Evolutionary conservation across 2,329 filamentous ascomycete species (phyloP).

Genomic region (Diaporthe eres): DNA sequence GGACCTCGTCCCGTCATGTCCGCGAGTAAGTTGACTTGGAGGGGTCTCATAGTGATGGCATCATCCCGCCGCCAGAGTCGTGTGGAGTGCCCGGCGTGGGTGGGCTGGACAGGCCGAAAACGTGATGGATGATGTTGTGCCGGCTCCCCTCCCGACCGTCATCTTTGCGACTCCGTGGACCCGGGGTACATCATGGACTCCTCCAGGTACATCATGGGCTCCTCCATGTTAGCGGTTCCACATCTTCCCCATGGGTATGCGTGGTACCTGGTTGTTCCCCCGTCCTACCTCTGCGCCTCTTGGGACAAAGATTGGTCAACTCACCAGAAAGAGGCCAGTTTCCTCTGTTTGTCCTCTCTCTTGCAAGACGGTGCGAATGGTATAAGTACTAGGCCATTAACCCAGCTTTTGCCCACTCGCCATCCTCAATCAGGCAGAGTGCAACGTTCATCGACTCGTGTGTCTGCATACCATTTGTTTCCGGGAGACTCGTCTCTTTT

Average conservation of each 20-base stretch:
- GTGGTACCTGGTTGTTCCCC: conserved; percentile 15
- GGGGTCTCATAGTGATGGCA: conserved; percentile 29
- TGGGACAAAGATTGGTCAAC: conserved; percentile 10
- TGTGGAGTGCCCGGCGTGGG: not conserved
- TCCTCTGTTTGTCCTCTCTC: conserved; percentile 8
- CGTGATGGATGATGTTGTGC: conserved; percentile 15
- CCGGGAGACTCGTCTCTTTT: conserved; percentile 2
- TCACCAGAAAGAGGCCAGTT: conserved; percentile 22
- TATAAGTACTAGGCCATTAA: conserved; percentile 39
- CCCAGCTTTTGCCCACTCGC: conserved; percentile 27
- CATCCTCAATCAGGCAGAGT: conserved; percentile 20
- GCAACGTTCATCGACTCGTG: conserved; percentile 6
- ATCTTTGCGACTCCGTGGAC: not conserved
- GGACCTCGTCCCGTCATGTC: conserved; percentile 29
- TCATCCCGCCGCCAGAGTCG: conserved; percentile 33
- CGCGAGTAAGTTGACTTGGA: conserved; percentile 25
- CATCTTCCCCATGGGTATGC: conserved; percentile 32
- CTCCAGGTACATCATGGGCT: conserved; percentile 23
- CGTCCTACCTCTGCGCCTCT: conserved; percentile 18
- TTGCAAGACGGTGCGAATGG: conserved; percentile 15
- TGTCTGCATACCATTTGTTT: not conserved
- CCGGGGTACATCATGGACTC: conserved; percentile 14
- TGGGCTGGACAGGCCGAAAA: conserved; percentile 22
- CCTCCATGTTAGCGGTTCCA: conserved; percentile 34
- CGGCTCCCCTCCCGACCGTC: not conserved